Conservation (phyloP, 768 basidiomycete species). For the Amanita rimosa region DNA sequence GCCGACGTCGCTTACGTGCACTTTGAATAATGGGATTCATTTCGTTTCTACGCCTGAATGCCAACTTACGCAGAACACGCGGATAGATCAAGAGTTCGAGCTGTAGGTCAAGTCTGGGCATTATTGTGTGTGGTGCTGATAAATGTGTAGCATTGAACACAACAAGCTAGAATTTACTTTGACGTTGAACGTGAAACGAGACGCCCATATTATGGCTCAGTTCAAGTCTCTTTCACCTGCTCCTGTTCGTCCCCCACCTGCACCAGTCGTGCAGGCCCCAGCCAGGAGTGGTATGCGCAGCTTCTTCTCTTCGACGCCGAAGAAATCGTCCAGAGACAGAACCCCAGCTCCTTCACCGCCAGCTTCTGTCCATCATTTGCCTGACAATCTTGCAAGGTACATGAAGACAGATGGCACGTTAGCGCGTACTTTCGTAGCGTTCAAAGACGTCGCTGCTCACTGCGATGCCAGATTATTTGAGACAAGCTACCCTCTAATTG, state of each 20-base stretch:
- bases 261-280: conserved; percentile 28
- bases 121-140: neutral
- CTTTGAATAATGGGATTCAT: conserved; percentile 94
- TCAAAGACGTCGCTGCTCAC: conserved; percentile 73
- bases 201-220: conserved; percentile 75
- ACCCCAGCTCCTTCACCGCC: conserved; percentile 27
- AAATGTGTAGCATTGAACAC: conserved; percentile 63
- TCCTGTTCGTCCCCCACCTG: conserved; percentile 27
- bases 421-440: conserved; percentile 78
- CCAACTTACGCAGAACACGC: conserved; percentile 42
- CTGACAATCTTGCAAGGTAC: conserved; percentile 74
- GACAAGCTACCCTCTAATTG: conserved; percentile 72
- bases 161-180: conserved; percentile 94
- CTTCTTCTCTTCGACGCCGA: conserved; percentile 70
- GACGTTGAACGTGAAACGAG: conserved; percentile 75
- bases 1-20: conserved; percentile 67
- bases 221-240: conserved; percentile 51
- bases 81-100: conserved; percentile 85
- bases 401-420: conserved; percentile 81
- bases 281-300: conserved; percentile 60
- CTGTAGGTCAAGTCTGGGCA: conserved; percentile 39
- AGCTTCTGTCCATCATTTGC: conserved; percentile 30
- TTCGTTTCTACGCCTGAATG: conserved; percentile 85
- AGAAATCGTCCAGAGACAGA: conserved; percentile 45
- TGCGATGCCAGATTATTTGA: conserved; percentile 85